Percentiles rank a stretch among this genome's conserved stretches.
Conservation (phyloP, 106 monocot genomes). For the Apostasia ramifera region DNA sequence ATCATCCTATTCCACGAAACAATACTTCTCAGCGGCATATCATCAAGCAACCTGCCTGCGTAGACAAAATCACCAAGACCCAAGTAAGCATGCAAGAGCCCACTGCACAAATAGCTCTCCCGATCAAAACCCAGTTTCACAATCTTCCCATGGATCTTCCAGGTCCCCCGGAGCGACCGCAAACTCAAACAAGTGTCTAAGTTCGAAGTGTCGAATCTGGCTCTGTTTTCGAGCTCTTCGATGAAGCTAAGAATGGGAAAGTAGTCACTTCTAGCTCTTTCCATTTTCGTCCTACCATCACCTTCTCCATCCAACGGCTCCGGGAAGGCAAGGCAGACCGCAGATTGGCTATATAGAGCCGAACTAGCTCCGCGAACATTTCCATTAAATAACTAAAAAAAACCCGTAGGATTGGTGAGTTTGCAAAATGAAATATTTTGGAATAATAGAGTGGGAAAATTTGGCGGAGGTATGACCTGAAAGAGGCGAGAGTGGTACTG, state of each 20-base stretch:
- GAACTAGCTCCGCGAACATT: neutral
- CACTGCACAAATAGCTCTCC: slow-evolving; percentile 3
- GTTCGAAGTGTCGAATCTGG: slow-evolving; percentile 17
- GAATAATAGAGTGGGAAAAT: neutral
- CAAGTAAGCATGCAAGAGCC: slow-evolving; percentile 20
- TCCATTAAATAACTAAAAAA: slow-evolving; percentile 6
- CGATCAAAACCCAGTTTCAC: slow-evolving; percentile 28
- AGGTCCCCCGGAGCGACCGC: slow-evolving; percentile 18
- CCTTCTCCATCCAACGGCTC: slow-evolving; percentile 18
- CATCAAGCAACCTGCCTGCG: slow-evolving; percentile 33
- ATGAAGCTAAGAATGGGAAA: slow-evolving; percentile 17
- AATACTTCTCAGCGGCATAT: slow-evolving; percentile 28
- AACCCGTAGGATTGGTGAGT: neutral
- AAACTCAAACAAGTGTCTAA: slow-evolving; percentile 20
- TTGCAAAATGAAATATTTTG: neutral
- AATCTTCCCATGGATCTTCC: slow-evolving; percentile 24
- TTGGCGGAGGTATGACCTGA: neutral
- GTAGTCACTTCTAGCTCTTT: slow-evolving; percentile 1
- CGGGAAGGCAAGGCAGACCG: neutral
- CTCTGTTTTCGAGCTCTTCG: slow-evolving; percentile 9
- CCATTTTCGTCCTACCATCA: neutral
- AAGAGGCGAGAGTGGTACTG: neutral
- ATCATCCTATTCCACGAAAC: slow-evolving; percentile 42
- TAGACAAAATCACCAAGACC: slow-evolving; percentile 16
- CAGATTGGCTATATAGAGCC: neutral